A percentile compares a stretch with the other conserved stretches of the same genome.
Evolutionary conservation across 495 filamentous ascomycete species (phyloP).

Genomic region (Oleoguttula mirabilis): DNA sequence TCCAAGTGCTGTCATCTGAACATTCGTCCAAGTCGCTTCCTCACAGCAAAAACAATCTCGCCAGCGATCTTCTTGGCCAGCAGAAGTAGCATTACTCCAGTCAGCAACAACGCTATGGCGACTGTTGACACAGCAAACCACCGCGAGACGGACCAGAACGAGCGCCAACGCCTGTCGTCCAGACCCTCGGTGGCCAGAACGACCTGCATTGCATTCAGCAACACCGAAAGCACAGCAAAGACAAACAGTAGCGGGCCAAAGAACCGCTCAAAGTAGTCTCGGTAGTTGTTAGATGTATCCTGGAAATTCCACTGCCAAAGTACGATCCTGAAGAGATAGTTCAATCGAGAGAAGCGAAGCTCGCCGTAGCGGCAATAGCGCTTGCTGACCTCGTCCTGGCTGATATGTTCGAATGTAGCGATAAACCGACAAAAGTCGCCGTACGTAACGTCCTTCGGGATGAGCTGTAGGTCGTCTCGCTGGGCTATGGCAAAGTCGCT

Average conservation of each 20-base stretch:
- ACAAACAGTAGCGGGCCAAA: conserved; percentile 25
- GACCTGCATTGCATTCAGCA: conserved; percentile 30
- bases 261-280: conserved; percentile 25
- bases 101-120: no score
- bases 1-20: no score
- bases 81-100: no score
- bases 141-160: background rate
- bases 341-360: conserved; percentile 36
- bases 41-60: no score
- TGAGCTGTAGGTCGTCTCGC: conserved; percentile 18
- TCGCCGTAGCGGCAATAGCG: conserved; percentile 38
- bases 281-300: no score
- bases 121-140: background rate
- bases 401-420: background rate
- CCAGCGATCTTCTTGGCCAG: no score
- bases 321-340: conserved; percentile 24
- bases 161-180: background rate
- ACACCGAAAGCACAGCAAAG: conserved; percentile 25
- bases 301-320: conserved; percentile 23
- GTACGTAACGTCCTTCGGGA: conserved; percentile 20
- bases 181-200: conserved; percentile 12
- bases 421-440: conserved; percentile 19
- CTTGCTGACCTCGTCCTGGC: conserved; percentile 21
- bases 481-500: conserved; percentile 32
- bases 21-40: no score